Conservation (phyloP, 208 protist species). For the Trypanosoma congolense region DNA sequence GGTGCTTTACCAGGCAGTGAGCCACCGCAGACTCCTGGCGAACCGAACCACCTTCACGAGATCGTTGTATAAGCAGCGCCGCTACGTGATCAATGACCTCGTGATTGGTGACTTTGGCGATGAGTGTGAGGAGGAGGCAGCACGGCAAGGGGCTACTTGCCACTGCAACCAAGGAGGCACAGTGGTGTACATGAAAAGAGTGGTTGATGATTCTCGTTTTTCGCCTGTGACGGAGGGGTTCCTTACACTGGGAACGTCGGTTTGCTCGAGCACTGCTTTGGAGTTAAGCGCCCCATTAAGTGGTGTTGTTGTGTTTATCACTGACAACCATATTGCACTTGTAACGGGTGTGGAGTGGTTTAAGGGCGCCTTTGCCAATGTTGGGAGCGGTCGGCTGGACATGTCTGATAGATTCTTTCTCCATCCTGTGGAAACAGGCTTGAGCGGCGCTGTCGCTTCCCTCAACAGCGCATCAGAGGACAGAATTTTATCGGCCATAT, state of each 20-base stretch:
- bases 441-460: not conserved
- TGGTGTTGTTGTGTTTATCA: not conserved
- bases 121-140: not conserved
- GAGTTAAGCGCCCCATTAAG: not conserved
- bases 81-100: constrained; percentile 19
- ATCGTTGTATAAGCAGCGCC: constrained; percentile 21
- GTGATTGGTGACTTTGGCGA: constrained; percentile 26
- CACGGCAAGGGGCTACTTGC: constrained; percentile 2
- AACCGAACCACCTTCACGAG: constrained; percentile 1
- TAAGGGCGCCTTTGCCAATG: not conserved
- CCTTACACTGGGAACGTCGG: not conserved
- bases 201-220: not conserved
- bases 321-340: not conserved
- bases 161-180: constrained; percentile 18
- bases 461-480: not conserved
- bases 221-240: not conserved
- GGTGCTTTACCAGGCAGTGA: constrained; percentile 20
- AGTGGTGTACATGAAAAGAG: constrained; percentile 12
- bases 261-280: not conserved
- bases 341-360: not conserved
- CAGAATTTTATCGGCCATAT: not conserved
- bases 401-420: not conserved
- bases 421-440: not conserved
- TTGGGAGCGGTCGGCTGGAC: not conserved
- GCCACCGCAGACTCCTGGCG: constrained; percentile 5